These are phyloP conservation scores for Cryptosporidium sp. DNA, from an alignment of 169 alveolate genomes.

Conservation along the genomic window DNA sequence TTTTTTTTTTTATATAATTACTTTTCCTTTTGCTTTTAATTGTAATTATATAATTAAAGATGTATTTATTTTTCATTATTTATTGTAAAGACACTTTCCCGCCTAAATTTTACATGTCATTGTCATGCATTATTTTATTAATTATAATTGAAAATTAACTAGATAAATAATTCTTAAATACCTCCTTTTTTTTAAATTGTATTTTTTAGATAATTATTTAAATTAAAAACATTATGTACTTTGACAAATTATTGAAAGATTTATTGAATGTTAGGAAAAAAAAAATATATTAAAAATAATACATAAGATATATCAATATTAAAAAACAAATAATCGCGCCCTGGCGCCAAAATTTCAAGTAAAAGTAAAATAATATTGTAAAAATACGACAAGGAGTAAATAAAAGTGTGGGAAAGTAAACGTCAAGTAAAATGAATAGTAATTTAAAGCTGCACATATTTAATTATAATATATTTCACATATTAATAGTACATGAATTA, in stretches of 20 bases:
- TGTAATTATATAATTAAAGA: neutral
- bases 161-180: neutral
- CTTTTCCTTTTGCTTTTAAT: too few species aligned
- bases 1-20: too few species aligned
- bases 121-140: neutral
- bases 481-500: neutral
- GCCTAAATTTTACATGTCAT: slow-evolving; percentile 11
- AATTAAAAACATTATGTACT: too few species aligned
- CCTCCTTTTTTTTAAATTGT: neutral
- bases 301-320: too few species aligned
- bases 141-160: neutral
- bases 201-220: neutral
- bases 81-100: neutral
- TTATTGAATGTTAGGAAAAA: too few species aligned
- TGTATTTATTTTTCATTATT: slow-evolving; percentile 12
- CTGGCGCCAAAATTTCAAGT: slow-evolving; percentile 18
- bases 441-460: neutral
- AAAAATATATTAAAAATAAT: too few species aligned
- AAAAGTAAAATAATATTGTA: neutral
- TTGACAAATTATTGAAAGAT: too few species aligned
- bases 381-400: neutral
- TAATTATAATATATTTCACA: neutral
- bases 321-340: neutral
- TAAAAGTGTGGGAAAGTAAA: slow-evolving; percentile 25
- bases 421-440: slow-evolving; percentile 22